These are phyloP conservation scores for Aureobasidium lini DNA, from an alignment of 2,329 filamentous ascomycete genomes.

Conservation along the genomic window DNA sequence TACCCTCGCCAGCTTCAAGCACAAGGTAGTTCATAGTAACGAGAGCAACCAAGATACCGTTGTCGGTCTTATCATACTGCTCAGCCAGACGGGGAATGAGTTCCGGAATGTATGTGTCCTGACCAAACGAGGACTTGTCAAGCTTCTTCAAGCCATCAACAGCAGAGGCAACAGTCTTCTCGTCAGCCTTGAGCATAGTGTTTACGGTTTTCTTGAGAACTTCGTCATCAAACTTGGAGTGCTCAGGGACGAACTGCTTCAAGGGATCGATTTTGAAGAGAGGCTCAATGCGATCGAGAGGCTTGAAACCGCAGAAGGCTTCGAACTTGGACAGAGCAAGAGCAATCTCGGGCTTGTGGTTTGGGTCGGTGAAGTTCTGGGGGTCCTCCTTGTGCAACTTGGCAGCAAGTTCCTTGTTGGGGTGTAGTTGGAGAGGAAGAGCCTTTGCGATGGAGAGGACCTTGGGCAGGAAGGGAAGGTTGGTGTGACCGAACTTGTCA, in stretches of 20 bases:
- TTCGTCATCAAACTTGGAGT: constrained; percentile 48
- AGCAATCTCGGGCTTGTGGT: constrained; percentile 76
- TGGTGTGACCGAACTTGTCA: constrained; percentile 52
- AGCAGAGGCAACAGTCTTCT: constrained; percentile 45
- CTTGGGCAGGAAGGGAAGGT: constrained; percentile 68
- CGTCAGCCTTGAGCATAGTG: constrained; percentile 47
- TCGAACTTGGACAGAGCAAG: constrained; percentile 65
- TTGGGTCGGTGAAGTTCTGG: constrained; percentile 59
- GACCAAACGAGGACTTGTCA: constrained; percentile 42
- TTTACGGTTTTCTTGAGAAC: constrained; percentile 50
- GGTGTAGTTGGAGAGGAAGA: constrained; percentile 67
- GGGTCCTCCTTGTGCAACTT: constrained; percentile 59
- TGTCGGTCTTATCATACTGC: constrained; percentile 58
- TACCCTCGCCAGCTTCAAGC: constrained; percentile 56
- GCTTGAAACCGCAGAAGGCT: constrained; percentile 69
- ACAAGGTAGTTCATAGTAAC: constrained; percentile 68
- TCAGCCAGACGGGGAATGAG: constrained; percentile 56
- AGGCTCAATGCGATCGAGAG: constrained; percentile 50
- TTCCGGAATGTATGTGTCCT: constrained; percentile 53
- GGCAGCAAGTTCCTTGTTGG: constrained; percentile 58
- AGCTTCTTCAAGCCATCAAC: constrained; percentile 46
- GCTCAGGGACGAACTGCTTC: constrained; percentile 45
- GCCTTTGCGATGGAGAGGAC: constrained; percentile 69
- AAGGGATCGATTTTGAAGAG: constrained; percentile 52
- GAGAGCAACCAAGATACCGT: constrained; percentile 61